A percentile compares a stretch with the other conserved stretches of the same genome.
These are phyloP conservation scores for Leccinum pachyderme DNA, from an alignment of 1,284 basidiomycete genomes.

Conservation along the genomic window DNA sequence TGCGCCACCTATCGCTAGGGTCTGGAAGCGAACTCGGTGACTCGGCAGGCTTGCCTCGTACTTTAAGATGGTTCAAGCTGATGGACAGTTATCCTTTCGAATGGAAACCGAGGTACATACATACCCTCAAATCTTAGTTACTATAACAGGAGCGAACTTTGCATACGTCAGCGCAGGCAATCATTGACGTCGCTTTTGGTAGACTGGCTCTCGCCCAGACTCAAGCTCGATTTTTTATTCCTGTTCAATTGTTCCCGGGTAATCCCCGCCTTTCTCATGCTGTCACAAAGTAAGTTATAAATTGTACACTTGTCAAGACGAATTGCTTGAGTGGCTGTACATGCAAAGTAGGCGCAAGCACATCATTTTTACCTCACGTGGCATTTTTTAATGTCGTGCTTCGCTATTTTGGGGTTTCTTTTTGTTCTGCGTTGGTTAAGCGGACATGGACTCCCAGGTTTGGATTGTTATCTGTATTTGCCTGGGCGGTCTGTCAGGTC, in stretches of 20 bases:
- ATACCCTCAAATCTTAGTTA: neutral
- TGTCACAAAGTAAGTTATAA: neutral
- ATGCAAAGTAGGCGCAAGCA: neutral
- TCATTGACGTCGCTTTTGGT: neutral
- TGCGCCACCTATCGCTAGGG: neutral
- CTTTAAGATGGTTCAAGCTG: too few species aligned
- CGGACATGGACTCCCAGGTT: neutral
- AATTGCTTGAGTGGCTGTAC: slow-evolving; percentile 1
- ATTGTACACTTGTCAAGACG: slow-evolving; percentile 2
- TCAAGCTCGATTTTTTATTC: neutral
- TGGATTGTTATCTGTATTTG: neutral
- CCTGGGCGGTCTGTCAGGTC: neutral
- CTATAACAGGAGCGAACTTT: slow-evolving; percentile 1
- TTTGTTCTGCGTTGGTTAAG: neutral
- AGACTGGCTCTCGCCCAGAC: neutral
- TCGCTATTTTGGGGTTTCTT: neutral
- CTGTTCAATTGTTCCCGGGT: neutral
- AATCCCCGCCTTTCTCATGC: neutral
- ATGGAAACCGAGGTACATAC: neutral
- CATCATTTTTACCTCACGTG: neutral
- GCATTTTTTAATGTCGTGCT: neutral
- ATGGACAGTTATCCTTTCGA: neutral
- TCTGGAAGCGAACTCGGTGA: neutral
- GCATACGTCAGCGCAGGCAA: neutral
- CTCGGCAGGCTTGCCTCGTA: neutral